A percentile compares a stretch with the other conserved stretches of the same genome.
phyloP scores from a whole-genome alignment of 352 stramenopile genomes.

The Phytophthora citrophthora region DNA sequence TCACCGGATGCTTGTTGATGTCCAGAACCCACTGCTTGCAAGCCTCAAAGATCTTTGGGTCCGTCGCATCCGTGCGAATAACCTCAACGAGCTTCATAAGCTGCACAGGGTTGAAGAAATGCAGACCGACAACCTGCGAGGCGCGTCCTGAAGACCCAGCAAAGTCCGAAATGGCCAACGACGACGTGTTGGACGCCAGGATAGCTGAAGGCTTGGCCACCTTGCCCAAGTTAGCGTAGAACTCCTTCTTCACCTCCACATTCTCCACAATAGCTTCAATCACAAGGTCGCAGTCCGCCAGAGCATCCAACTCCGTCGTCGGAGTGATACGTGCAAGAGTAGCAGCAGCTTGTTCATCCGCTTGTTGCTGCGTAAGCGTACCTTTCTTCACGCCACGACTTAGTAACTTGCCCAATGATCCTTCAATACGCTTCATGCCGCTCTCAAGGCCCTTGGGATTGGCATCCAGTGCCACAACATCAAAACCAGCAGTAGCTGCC shows the following conservation, averaged over 20 bases:
- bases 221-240: slow-evolving; percentile 93
- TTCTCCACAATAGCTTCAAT: slow-evolving; percentile 99
- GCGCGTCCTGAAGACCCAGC: slow-evolving; percentile 91
- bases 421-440: slow-evolving; percentile 92
- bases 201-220: slow-evolving; percentile 93
- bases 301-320: slow-evolving; percentile 86
- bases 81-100: slow-evolving; percentile 98
- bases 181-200: slow-evolving; percentile 98
- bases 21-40: slow-evolving; percentile 91
- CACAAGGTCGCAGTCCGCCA: slow-evolving; percentile 94
- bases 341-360: slow-evolving; percentile 62
- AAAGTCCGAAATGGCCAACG: slow-evolving; percentile 94
- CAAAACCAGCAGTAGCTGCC: slow-evolving; percentile 81
- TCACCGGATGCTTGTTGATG: slow-evolving; percentile 95
- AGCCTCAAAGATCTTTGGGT: slow-evolving; percentile 91
- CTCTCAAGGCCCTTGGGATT: slow-evolving; percentile 78
- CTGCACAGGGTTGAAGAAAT: slow-evolving; percentile 99
- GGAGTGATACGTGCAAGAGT: slow-evolving; percentile 88
- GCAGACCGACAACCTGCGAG: slow-evolving; percentile 95
- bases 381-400: slow-evolving; percentile 89
- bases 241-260: slow-evolving; percentile 92
- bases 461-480: slow-evolving; percentile 86
- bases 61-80: slow-evolving; percentile 93
- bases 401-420: slow-evolving; percentile 90
- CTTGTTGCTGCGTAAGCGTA: slow-evolving; percentile 80